phyloP scores from a whole-genome alignment of 1,139 yeast genomes.

The Scheffersomyces quercinus region DNA sequence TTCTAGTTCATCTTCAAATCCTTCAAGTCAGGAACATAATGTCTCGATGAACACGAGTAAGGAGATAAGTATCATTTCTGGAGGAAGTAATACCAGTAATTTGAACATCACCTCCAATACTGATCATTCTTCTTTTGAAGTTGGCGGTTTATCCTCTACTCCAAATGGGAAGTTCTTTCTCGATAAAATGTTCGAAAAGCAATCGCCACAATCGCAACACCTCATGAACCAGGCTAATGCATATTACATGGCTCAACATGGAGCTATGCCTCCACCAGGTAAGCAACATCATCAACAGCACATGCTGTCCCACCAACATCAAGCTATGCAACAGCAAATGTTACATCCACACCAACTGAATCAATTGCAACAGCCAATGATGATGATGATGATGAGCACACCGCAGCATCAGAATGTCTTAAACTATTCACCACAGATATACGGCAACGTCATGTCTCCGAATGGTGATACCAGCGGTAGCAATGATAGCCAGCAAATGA shows the following conservation, averaged over 20 bases:
- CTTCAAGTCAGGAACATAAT: conserved; percentile 16
- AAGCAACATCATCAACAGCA: conserved; percentile 10
- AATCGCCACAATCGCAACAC: conserved; percentile 33
- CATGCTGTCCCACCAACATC: conserved; percentile 14
- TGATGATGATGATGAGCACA: conserved; percentile 48
- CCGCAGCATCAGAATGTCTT: conserved; percentile 35
- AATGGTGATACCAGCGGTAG: conserved; percentile 5
- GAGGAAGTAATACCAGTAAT: conserved; percentile 21
- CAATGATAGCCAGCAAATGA: background rate
- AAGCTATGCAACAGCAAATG: conserved; percentile 13
- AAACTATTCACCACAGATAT: conserved; percentile 13
- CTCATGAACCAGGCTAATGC: conserved; percentile 20
- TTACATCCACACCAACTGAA: conserved; percentile 16
- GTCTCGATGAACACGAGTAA: conserved; percentile 24
- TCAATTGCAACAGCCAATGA: conserved; percentile 13
- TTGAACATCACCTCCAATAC: conserved; percentile 17
- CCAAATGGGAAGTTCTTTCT: conserved; percentile 44
- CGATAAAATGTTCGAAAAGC: conserved; percentile 43
- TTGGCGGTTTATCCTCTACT: conserved; percentile 40
- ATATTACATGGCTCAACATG: conserved; percentile 18
- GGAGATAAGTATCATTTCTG: conserved; percentile 12
- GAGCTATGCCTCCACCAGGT: conserved; percentile 31
- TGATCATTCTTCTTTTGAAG: conserved; percentile 41
- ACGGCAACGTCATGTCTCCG: conserved; percentile 8
- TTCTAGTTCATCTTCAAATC: background rate